Percentiles rank a stretch among this genome's conserved stretches.
Evolutionary conservation across 2,329 filamentous ascomycete species (phyloP).

Genomic region (Raffaelea deltoideospora): DNA sequence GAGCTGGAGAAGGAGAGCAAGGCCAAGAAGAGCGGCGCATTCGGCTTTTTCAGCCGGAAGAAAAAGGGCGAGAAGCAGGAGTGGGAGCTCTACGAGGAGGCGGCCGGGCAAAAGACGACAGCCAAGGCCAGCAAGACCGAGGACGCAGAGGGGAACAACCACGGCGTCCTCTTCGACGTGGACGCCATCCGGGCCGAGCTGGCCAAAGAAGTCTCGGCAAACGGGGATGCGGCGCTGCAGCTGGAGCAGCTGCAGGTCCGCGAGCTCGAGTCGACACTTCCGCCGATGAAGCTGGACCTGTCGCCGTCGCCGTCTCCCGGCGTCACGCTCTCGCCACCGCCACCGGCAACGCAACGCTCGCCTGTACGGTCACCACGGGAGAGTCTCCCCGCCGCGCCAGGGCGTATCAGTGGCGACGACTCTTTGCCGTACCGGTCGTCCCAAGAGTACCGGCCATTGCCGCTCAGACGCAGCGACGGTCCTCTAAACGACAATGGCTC

Average conservation of each 20-base stretch:
- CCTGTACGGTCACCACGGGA: constrained; percentile 17
- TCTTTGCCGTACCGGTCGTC: constrained; percentile 5
- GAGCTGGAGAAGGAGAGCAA: constrained; percentile 69
- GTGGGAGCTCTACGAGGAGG: constrained; percentile 87
- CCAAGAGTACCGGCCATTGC: constrained; percentile 2
- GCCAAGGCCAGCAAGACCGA: constrained; percentile 22
- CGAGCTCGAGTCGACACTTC: constrained; percentile 76
- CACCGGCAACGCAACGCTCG: constrained; percentile 16
- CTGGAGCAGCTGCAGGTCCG: constrained; percentile 43
- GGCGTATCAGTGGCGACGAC: too few relatives aligned
- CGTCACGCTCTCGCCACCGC: constrained; percentile 8
- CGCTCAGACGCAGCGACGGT: too few relatives aligned
- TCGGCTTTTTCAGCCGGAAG: constrained; percentile 69
- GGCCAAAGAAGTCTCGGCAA: constrained; percentile 44
- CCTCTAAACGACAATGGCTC: constrained; percentile 15
- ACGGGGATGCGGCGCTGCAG: constrained; percentile 11
- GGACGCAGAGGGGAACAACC: constrained; percentile 35
- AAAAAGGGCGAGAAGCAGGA: constrained; percentile 71
- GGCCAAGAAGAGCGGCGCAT: constrained; percentile 38
- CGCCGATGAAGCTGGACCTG: constrained; percentile 70
- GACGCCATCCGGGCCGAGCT: constrained; percentile 85
- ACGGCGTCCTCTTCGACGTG: constrained; percentile 75
- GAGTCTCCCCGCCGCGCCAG: constrained; percentile 2
- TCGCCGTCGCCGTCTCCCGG: constrained; percentile 12
- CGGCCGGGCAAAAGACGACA: not conserved